Conservation (phyloP, 441 rosid species). For the Erodium moschatum region DNA sequence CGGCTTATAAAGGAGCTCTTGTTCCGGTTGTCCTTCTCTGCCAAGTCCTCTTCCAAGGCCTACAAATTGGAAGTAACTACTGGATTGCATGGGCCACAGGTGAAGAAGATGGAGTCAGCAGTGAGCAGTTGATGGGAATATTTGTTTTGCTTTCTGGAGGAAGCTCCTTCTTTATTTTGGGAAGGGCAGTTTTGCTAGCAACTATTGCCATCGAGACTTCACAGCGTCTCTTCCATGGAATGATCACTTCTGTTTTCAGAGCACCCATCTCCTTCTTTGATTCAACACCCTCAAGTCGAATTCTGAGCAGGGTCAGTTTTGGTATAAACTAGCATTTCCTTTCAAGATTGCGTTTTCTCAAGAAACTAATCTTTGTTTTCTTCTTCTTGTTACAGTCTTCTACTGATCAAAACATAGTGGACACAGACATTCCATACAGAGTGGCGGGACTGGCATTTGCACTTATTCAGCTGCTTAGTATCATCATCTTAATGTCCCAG, state of each 20-base stretch:
- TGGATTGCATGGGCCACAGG: conserved; percentile 98
- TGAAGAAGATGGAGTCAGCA: conserved; percentile 25
- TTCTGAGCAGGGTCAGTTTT: conserved; percentile 48
- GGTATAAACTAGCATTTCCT: not conserved
- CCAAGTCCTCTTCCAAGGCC: conserved; percentile 69
- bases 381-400: conserved; percentile 36
- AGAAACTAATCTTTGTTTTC: not conserved
- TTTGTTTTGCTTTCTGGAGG: conserved; percentile 45
- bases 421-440: conserved; percentile 59
- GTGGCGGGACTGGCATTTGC: conserved; percentile 62
- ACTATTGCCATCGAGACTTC: conserved; percentile 50
- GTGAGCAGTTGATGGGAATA: conserved; percentile 34
- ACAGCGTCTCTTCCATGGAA: conserved; percentile 40
- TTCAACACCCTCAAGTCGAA: conserved; percentile 52
- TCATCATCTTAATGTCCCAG: conserved; percentile 46
- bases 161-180: conserved; percentile 50
- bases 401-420: conserved; percentile 56
- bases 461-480: conserved; percentile 49
- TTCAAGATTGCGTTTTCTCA: not conserved
- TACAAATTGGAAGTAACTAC: conserved; percentile 82
- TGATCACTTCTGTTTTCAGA: conserved; percentile 45
- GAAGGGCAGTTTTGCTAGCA: conserved; percentile 46
- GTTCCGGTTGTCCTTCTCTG: conserved; percentile 75
- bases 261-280: conserved; percentile 60
- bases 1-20: conserved; percentile 62